phyloP scores from a whole-genome alignment of 2,329 filamentous ascomycete genomes.

The Mycosphaerella sp. region DNA sequence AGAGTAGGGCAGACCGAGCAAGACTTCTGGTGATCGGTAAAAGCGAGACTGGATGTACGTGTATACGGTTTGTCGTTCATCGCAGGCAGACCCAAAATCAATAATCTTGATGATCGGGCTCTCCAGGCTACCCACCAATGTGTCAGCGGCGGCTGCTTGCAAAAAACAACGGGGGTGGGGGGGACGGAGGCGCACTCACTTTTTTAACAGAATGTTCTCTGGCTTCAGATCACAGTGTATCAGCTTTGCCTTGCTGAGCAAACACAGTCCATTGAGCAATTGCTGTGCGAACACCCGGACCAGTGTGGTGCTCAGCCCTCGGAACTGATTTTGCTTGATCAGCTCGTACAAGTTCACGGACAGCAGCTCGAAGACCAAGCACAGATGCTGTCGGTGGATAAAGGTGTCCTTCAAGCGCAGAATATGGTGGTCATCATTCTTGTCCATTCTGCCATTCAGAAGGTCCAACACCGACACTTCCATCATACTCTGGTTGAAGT shows the following conservation, averaged over 20 bases:
- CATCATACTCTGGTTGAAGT: constrained; percentile 99
- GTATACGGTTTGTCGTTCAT: constrained; percentile 97
- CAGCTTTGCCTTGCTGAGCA: constrained; percentile 90
- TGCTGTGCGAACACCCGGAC: constrained; percentile 98
- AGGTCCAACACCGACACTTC: constrained; percentile 95
- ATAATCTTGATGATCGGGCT: constrained; percentile 99
- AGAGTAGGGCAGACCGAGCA: constrained; percentile 93
- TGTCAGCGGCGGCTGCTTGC: constrained; percentile 6
- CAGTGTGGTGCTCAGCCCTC: constrained; percentile 90
- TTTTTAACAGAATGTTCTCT: constrained; percentile 96
- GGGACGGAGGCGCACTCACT: constrained; percentile 46
- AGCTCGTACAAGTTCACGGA: constrained; percentile 98
- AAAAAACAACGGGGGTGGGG: not conserved
- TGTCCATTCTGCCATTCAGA: constrained; percentile 97
- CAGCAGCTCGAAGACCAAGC: constrained; percentile 89
- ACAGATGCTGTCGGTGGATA: constrained; percentile 94
- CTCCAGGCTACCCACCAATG: constrained; percentile 56
- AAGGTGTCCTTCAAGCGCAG: constrained; percentile 95
- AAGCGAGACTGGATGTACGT: constrained; percentile 99
- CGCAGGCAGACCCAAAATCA: constrained; percentile 96
- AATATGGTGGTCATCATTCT: constrained; percentile 97
- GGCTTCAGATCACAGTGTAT: constrained; percentile 99
- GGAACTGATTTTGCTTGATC: constrained; percentile 99
- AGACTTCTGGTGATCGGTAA: constrained; percentile 91
- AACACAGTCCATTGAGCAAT: constrained; percentile 80